Percentiles rank a stretch among this genome's conserved stretches.
Conservation (phyloP, 2,329 filamentous ascomycete species). For the Pleurostoma richardsiae region DNA sequence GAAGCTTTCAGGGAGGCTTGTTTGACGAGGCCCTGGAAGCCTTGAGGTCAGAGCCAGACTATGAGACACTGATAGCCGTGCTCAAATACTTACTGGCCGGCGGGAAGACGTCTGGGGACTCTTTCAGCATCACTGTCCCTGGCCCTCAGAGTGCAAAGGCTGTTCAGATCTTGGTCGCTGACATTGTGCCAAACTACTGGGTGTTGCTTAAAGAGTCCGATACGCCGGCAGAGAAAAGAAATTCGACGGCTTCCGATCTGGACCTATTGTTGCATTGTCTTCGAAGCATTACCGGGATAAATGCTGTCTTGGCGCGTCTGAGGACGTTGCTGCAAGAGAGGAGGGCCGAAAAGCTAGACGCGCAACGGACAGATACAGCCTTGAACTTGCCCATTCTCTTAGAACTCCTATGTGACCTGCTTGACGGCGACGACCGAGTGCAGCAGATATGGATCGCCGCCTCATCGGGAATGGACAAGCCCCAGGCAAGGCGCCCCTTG, state of each 20-base stretch:
- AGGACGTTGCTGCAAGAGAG: conserved; percentile 53
- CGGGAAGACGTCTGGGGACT: conserved; percentile 10
- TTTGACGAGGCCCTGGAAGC: conserved; percentile 52
- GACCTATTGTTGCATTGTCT: conserved; percentile 59
- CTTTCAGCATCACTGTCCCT: conserved; percentile 56
- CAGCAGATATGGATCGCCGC: conserved; percentile 29
- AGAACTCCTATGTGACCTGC: conserved; percentile 35
- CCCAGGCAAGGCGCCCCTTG: conserved; percentile 24
- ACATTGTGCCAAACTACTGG: conserved; percentile 83
- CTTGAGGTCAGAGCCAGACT: conserved; percentile 58
- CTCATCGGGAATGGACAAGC: conserved; percentile 8
- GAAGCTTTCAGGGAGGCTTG: conserved; percentile 13
- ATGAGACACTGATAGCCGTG: conserved; percentile 46
- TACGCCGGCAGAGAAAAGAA: conserved; percentile 3
- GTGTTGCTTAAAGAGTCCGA: conserved; percentile 42
- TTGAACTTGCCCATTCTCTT: conserved; percentile 39
- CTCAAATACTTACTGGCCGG: conserved; percentile 45
- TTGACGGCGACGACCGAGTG: conserved; percentile 31
- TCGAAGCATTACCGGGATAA: conserved; percentile 69
- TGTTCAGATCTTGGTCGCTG: conserved; percentile 66
- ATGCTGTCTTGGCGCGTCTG: conserved; percentile 68
- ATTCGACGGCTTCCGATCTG: conserved; percentile 26
- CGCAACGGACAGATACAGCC: conserved; percentile 32
- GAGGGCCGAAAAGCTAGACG: conserved; percentile 28
- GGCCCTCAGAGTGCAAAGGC: conserved; percentile 69